Conservation (phyloP, 331 rosid genomes). For the Rhamnella rubrinervis region DNA sequence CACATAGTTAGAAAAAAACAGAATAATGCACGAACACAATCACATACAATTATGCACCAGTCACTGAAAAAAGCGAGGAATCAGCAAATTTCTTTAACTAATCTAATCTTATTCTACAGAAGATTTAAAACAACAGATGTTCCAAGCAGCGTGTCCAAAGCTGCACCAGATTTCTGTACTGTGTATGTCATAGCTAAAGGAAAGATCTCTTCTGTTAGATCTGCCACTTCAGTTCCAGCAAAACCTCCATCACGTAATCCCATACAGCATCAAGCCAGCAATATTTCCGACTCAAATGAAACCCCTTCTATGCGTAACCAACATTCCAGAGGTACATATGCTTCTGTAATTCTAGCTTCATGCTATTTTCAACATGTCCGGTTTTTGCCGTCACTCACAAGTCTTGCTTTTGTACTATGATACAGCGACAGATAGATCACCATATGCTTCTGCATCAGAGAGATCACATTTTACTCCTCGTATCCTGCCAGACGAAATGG, state of each 20-base stretch:
- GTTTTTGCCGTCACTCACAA: slow-evolving; percentile 6
- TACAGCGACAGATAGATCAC: slow-evolving; percentile 33
- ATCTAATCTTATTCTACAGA: slow-evolving; percentile 21
- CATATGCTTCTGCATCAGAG: slow-evolving; percentile 27
- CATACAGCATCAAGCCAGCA: slow-evolving; percentile 25
- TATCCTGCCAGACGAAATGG: slow-evolving; percentile 20
- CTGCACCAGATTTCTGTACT: slow-evolving; percentile 68
- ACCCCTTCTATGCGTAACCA: slow-evolving; percentile 12
- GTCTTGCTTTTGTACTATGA: neutral
- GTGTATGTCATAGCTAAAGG: slow-evolving; percentile 70
- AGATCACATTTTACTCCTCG: slow-evolving; percentile 13
- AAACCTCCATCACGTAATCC: slow-evolving; percentile 21
- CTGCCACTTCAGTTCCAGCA: slow-evolving; percentile 34
- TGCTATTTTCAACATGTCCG: neutral
- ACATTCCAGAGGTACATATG: slow-evolving; percentile 29
- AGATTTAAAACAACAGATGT: slow-evolving; percentile 58
- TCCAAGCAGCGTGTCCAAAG: slow-evolving; percentile 59
- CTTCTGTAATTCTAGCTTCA: neutral
- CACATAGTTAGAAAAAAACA: no score
- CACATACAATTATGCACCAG: neutral
- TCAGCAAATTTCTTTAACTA: neutral
- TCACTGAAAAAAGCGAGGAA: neutral
- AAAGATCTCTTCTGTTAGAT: slow-evolving; percentile 43
- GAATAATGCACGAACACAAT: no score
- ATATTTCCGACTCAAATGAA: slow-evolving; percentile 18